Evolutionary conservation across 305 asterid genomes (phyloP).

Genomic region (Rubia balearica): DNA sequence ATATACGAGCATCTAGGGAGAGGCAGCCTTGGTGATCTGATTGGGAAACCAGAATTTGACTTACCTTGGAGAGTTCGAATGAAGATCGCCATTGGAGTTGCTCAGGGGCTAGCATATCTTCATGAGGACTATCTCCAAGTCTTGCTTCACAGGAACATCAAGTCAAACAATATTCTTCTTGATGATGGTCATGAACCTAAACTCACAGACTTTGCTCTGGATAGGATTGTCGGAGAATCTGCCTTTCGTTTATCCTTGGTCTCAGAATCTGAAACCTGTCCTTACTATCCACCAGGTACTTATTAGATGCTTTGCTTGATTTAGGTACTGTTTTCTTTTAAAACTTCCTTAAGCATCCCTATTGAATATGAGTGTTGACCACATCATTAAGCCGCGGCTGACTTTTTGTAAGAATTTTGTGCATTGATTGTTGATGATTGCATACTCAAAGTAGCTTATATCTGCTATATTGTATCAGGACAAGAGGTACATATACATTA

Average conservation of each 20-base stretch:
- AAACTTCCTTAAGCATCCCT: neutral
- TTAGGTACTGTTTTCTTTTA: neutral
- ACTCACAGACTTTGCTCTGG: slow-evolving; percentile 61
- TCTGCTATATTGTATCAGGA: neutral
- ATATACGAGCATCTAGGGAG: slow-evolving; percentile 59
- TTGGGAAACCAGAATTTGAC: slow-evolving; percentile 34
- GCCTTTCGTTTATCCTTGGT: slow-evolving; percentile 40
- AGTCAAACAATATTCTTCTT: slow-evolving; percentile 59
- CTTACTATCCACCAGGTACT: slow-evolving; percentile 77
- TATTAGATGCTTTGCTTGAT: neutral
- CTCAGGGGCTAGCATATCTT: slow-evolving; percentile 81
- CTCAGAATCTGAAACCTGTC: slow-evolving; percentile 45
- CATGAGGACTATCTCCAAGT: slow-evolving; percentile 67
- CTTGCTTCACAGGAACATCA: slow-evolving; percentile 64
- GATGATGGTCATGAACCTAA: slow-evolving; percentile 74
- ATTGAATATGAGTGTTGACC: neutral
- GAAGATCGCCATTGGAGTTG: slow-evolving; percentile 64
- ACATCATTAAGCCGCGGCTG: no score
- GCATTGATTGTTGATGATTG: no score
- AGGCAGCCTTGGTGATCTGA: slow-evolving; percentile 71
- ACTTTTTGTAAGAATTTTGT: no score
- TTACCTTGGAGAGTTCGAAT: slow-evolving; percentile 58
- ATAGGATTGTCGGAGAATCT: slow-evolving; percentile 52
- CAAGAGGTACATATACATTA: neutral
- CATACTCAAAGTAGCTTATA: no score